A percentile compares a stretch with the other conserved stretches of the same genome.
These are phyloP conservation scores for Paraphoma chrysanthemicola DNA, from an alignment of 2,329 filamentous ascomycete species.

Conservation along the genomic window DNA sequence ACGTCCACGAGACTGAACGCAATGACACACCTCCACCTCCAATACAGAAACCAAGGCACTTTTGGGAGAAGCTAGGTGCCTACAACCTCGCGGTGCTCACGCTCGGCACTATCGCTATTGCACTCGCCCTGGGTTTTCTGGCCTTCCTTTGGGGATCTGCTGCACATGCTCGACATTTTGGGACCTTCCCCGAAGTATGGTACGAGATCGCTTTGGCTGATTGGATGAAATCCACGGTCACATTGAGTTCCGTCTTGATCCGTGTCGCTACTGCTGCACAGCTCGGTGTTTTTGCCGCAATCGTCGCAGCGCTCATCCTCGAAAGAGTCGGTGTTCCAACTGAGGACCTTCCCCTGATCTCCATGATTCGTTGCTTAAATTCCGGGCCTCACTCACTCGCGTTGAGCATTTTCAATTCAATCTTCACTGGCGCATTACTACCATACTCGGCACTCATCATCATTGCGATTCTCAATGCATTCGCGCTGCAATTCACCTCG, in stretches of 20 bases:
- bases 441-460: slow-evolving; percentile 3
- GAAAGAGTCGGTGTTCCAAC: slow-evolving; percentile 2
- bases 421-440: not conserved
- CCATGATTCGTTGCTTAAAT: slow-evolving; percentile 7
- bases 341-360: slow-evolving; percentile 6
- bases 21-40: not conserved
- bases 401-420: not conserved
- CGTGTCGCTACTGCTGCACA: slow-evolving; percentile 2
- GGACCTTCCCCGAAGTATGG: slow-evolving; percentile 4
- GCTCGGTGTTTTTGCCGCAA: slow-evolving; percentile 6
- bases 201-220: not conserved
- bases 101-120: slow-evolving; percentile 2
- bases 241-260: not conserved
- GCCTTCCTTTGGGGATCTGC: slow-evolving; percentile 7
- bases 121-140: slow-evolving; percentile 9
- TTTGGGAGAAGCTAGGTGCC: slow-evolving; percentile 7
- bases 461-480: slow-evolving; percentile 1
- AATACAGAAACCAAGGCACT: slow-evolving; percentile 1
- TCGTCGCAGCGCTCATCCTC: slow-evolving; percentile 6
- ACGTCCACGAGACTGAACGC: not conserved
- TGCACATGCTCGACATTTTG: not conserved
- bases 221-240: slow-evolving; percentile 4
- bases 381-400: slow-evolving; percentile 1
- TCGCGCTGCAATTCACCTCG: slow-evolving; percentile 6
- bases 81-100: slow-evolving; percentile 9